A percentile compares a stretch with the other conserved stretches of the same genome.
Conservation (phyloP, 192 early-diverging fungal species). For the Dissophora globulifera region DNA sequence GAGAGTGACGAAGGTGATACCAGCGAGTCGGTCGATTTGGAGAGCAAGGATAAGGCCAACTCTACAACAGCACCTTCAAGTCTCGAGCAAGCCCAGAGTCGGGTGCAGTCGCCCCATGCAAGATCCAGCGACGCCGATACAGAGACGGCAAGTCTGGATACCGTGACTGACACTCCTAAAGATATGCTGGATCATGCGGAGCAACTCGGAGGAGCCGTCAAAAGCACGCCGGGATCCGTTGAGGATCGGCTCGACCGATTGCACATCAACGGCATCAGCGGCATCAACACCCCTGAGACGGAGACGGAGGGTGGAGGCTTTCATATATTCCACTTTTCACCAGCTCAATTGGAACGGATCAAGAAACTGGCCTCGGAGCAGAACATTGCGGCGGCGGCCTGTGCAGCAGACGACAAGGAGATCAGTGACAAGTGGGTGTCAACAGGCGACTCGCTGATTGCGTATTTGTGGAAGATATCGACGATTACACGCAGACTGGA, state of each 20-base stretch:
- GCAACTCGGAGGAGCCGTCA: conserved; percentile 7
- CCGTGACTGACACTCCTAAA: not conserved
- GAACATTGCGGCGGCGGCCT: conserved; percentile 50
- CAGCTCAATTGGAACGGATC: conserved; percentile 33
- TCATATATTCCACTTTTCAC: conserved; percentile 38
- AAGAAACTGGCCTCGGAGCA: conserved; percentile 51
- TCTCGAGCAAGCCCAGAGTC: conserved; percentile 3
- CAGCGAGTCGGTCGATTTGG: not conserved
- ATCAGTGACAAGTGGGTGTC: conserved; percentile 55
- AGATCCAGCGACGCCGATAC: not conserved
- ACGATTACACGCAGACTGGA: conserved; percentile 48
- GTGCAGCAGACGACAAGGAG: conserved; percentile 51
- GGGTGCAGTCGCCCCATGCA: conserved; percentile 7
- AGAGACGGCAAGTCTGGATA: not conserved
- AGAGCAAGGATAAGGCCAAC: not conserved
- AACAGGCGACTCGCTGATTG: conserved; percentile 46
- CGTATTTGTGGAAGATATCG: conserved; percentile 51
- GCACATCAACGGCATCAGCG: no score
- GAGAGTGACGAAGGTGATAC: conserved; percentile 19
- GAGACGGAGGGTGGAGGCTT: conserved; percentile 17
- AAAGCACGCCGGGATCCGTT: conserved; percentile 7
- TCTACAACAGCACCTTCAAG: not conserved
- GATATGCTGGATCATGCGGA: conserved; percentile 7
- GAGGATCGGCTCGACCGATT: not conserved
- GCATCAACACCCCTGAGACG: not conserved